Evolutionary conservation across 352 stramenopile genomes (phyloP).

Genomic region (Phytophthora multivora): DNA sequence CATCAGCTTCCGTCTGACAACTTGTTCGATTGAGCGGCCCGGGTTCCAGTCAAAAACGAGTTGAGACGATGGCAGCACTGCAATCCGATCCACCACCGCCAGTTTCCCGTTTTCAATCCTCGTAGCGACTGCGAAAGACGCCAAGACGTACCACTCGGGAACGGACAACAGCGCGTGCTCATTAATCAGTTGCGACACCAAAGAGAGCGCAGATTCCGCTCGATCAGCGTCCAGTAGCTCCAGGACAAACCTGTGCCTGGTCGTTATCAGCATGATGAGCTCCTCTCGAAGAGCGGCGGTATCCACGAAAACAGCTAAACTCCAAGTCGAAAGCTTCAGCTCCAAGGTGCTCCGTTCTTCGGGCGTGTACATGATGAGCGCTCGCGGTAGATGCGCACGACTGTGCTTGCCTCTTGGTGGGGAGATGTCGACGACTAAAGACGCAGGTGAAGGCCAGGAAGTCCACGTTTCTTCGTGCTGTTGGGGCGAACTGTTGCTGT

Average conservation of each 20-base stretch:
- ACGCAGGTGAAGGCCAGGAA: slow-evolving; percentile 11
- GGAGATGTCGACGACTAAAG: slow-evolving; percentile 19
- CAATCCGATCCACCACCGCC: slow-evolving; percentile 29
- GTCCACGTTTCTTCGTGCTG: slow-evolving; percentile 2
- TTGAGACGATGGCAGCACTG: slow-evolving; percentile 1
- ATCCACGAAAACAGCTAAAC: slow-evolving; percentile 22
- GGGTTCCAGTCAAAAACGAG: neutral
- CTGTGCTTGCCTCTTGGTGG: slow-evolving; percentile 24
- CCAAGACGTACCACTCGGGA: slow-evolving; percentile 56
- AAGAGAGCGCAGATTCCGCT: slow-evolving; percentile 36
- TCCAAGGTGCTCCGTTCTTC: slow-evolving; percentile 9
- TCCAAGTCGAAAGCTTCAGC: slow-evolving; percentile 16
- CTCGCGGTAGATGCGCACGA: slow-evolving; percentile 24
- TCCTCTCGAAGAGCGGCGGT: slow-evolving; percentile 19
- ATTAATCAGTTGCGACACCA: slow-evolving; percentile 59
- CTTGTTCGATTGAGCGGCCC: slow-evolving; percentile 4
- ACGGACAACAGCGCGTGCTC: slow-evolving; percentile 54
- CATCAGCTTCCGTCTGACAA: slow-evolving; percentile 18
- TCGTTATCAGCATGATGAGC: slow-evolving; percentile 34
- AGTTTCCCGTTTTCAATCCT: slow-evolving; percentile 39
- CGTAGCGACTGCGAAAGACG: slow-evolving; percentile 33
- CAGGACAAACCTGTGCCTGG: slow-evolving; percentile 47
- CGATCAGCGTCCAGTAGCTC: slow-evolving; percentile 36
- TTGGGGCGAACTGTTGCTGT: too few species aligned
- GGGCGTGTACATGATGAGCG: slow-evolving; percentile 23